phyloP scores from a whole-genome alignment of 106 monocot species.

The Phalaenopsis equestris region DNA sequence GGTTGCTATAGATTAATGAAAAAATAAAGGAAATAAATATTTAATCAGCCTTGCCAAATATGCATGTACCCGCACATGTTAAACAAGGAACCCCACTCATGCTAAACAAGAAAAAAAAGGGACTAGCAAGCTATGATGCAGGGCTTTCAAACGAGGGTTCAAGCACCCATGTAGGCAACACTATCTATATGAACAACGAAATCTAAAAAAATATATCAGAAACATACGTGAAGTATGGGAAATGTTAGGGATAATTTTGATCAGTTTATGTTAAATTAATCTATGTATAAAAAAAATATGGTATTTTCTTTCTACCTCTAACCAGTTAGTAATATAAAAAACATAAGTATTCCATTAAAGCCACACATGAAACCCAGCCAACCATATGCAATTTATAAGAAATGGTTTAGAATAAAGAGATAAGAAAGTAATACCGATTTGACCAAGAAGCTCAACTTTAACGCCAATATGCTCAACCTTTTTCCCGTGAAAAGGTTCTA shows the following conservation, averaged over 20 bases:
- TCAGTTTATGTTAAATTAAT: not conserved
- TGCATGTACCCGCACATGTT: no score
- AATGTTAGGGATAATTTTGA: not conserved
- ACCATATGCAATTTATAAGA: not conserved
- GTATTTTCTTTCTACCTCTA: not conserved
- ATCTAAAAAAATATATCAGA: not conserved
- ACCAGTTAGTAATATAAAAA: not conserved
- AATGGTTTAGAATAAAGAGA: not conserved
- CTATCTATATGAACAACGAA: not conserved
- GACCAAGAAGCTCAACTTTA: conserved; percentile 91
- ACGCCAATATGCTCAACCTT: conserved; percentile 90
- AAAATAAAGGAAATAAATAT: no score
- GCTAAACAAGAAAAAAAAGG: no score
- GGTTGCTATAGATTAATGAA: no score
- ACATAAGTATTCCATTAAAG: not conserved
- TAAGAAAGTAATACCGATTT: conserved; percentile 54
- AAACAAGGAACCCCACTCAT: no score
- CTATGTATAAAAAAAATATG: not conserved
- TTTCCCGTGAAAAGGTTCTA: conserved; percentile 87
- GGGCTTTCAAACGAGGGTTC: no score
- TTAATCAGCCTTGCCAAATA: no score
- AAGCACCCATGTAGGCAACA: not conserved
- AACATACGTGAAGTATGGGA: not conserved
- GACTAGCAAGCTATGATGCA: no score
- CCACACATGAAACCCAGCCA: not conserved